Base-by-base conservation (phyloP, 345 rosid genomes). In the Eucalyptus regnans region DNA sequence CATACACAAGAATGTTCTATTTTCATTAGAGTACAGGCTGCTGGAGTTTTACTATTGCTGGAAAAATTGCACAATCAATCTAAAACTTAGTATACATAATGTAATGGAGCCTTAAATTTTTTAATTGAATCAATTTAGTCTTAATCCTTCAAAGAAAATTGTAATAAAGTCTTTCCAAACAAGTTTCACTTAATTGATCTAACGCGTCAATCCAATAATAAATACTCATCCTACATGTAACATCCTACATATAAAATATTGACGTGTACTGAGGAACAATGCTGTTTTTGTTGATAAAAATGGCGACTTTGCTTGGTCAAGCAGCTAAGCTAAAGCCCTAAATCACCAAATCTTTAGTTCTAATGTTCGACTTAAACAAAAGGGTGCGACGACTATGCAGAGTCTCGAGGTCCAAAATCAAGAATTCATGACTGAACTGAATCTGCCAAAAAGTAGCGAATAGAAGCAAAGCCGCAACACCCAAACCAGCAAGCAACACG, bases 391-490 rank as follows among this genome's bases (percentile, higher is more conserved):
- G 96, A 58, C 95, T 95, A 48, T 93, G 94, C 22, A 95, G 90
- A 27, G 98, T 95, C 20, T 95, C 95, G 2, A 91, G 22, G 85
- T 94, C 92, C 51, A 95, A 91, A 54, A 95, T 94, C 37, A 95
- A 91, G 90, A 95, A 94, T 2, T 98, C 99, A 88, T 96, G 99
- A 37, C 41, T 37, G 41, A 37, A 89, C 94, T 93, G 88, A 93
- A 49, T 12, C 50, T 96, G 60, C 98, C 99, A 89, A 89, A 97
- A 88, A 4, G 98, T 96, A 87, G 97, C 91, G 92, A 97, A 96
- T 66, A 95, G 27, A 88, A 97, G 91, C 91, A 46, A 49, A 49
- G 50, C 50, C 50, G 50, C 50, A 11, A 49, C 50, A 49, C 29
- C 27, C 27, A 20, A 12, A 22, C 62, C 27, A 56, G 27, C 27